Percentiles rank a stretch among this genome's conserved stretches.
Conservation (phyloP, 805 yeast species). For the Suhomyces pyralidae region DNA sequence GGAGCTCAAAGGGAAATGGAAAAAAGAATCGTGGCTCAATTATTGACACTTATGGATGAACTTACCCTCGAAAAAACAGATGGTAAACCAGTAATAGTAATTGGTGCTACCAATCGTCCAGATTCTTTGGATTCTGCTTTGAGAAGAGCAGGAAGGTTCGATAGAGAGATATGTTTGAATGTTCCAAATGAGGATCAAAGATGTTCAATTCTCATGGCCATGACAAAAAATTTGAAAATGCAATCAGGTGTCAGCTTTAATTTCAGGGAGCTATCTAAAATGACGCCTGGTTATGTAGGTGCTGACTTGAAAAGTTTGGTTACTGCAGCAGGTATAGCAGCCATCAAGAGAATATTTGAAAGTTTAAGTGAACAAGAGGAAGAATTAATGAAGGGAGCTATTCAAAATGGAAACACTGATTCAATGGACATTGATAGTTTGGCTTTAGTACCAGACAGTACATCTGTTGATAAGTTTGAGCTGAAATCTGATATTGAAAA, state of each 20-base stretch:
- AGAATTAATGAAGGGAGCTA: slow-evolving; percentile 11
- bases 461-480: slow-evolving; percentile 26
- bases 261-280: slow-evolving; percentile 70
- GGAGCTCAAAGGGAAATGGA: slow-evolving; percentile 97
- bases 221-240: slow-evolving; percentile 65
- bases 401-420: slow-evolving; percentile 12
- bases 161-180: slow-evolving; percentile 86
- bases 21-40: slow-evolving; percentile 91
- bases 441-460: slow-evolving; percentile 5
- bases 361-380: slow-evolving; percentile 46
- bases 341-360: slow-evolving; percentile 86
- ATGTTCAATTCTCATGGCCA: slow-evolving; percentile 67
- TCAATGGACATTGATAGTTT: slow-evolving; percentile 33
- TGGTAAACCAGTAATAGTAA: slow-evolving; percentile 88
- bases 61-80: slow-evolving; percentile 81
- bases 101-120: slow-evolving; percentile 97
- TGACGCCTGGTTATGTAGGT: slow-evolving; percentile 97
- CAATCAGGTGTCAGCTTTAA: slow-evolving; percentile 58
- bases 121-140: slow-evolving; percentile 93
- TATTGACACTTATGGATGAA: slow-evolving; percentile 93
- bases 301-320: slow-evolving; percentile 94
- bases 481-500: slow-evolving; percentile 33
- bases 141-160: slow-evolving; percentile 95
- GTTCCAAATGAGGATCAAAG: slow-evolving; percentile 92
- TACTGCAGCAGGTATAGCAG: slow-evolving; percentile 92